Evolutionary conservation across 768 basidiomycete species (phyloP).

Genomic region (Trametes punicea): DNA sequence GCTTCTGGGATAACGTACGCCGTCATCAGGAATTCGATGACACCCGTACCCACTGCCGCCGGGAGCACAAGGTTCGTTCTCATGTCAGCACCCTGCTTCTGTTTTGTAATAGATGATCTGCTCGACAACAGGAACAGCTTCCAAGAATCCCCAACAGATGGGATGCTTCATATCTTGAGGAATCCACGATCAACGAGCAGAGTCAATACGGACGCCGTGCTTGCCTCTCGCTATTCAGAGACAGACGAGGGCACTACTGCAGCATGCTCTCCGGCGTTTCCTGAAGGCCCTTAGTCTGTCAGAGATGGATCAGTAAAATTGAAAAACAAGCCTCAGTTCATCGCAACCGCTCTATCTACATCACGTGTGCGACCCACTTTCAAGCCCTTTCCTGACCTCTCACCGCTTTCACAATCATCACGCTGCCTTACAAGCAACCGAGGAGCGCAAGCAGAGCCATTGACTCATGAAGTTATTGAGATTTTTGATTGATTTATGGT

Average conservation of each 20-base stretch:
- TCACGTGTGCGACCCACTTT: neutral
- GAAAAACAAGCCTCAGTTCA: no score
- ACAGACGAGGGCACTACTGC: no score
- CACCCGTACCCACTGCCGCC: neutral
- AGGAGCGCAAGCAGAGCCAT: neutral
- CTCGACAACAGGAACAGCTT: neutral
- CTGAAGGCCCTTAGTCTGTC: no score
- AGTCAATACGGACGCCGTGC: no score
- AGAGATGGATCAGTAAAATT: no score
- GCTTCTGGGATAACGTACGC: neutral
- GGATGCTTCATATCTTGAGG: neutral
- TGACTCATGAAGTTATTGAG: constrained; percentile 12
- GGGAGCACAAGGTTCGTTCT: constrained; percentile 12
- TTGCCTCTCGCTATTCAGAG: no score
- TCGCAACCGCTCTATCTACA: neutral
- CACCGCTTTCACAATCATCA: constrained; percentile 14
- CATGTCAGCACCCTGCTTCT: constrained; percentile 10
- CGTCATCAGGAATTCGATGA: neutral
- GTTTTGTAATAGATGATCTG: neutral
- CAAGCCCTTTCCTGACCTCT: constrained; percentile 3
- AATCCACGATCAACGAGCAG: neutral
- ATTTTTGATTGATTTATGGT: constrained; percentile 14
- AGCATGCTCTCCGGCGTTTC: no score
- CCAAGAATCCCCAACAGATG: neutral
- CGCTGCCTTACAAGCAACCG: neutral